A percentile compares a stretch with the other conserved stretches of the same genome.
phyloP scores from a whole-genome alignment of 2,329 filamentous ascomycete genomes.

The Neoarthrinium moseri region DNA sequence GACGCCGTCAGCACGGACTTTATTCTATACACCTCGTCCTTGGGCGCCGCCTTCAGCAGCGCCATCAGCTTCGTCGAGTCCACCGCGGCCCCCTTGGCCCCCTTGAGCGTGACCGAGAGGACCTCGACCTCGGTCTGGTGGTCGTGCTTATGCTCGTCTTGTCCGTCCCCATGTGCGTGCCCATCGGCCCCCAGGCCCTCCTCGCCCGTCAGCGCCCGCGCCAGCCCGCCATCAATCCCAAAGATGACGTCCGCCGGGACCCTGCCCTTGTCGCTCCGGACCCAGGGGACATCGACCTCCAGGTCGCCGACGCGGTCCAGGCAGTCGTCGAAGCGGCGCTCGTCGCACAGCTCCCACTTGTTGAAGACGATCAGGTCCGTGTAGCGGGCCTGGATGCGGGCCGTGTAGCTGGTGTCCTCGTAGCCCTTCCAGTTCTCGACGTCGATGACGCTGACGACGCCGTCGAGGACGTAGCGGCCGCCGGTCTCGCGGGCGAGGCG shows the following conservation, averaged over 20 bases:
- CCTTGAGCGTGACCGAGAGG: constrained; percentile 71
- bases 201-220: constrained; percentile 49
- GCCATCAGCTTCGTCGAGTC: constrained; percentile 62
- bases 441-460: constrained; percentile 86
- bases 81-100: constrained; percentile 36
- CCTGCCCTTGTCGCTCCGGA: constrained; percentile 79
- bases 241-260: constrained; percentile 80
- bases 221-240: constrained; percentile 82
- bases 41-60: constrained; percentile 72
- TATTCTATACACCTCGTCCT: constrained; percentile 94
- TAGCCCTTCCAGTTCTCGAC: constrained; percentile 96
- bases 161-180: constrained; percentile 39
- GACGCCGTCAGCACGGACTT: constrained; percentile 65
- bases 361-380: constrained; percentile 91
- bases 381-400: constrained; percentile 82
- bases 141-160: constrained; percentile 44
- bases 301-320: constrained; percentile 78
- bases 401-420: constrained; percentile 86
- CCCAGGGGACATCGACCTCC: constrained; percentile 76
- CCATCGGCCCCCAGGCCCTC: constrained; percentile 33
- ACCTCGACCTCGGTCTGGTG: constrained; percentile 92
- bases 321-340: constrained; percentile 73
- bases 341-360: constrained; percentile 80
- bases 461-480: constrained; percentile 72
- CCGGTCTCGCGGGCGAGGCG: constrained; percentile 68